Percentiles rank a stretch among this genome's conserved stretches.
phyloP scores from a whole-genome alignment of 257 asterid species.

The Nicotiana tabacum region DNA sequence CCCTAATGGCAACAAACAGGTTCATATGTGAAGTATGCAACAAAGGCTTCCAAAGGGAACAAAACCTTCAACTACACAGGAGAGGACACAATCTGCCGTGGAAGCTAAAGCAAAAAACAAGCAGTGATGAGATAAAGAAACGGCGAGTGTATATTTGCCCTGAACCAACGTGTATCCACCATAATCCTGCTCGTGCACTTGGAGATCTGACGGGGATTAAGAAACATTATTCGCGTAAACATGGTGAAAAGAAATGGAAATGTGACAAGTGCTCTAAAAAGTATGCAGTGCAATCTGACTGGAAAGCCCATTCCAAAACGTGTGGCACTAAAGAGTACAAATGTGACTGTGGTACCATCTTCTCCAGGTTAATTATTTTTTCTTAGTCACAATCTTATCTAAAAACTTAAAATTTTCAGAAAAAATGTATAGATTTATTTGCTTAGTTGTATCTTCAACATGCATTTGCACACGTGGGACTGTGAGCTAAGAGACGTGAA shows the following conservation, averaged over 20 bases:
- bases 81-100: slow-evolving; percentile 17
- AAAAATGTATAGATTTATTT: neutral
- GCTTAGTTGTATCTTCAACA: neutral
- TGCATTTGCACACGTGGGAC: neutral
- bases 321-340: slow-evolving; percentile 15
- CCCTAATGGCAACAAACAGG: slow-evolving; percentile 16
- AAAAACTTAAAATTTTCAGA: neutral
- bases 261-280: slow-evolving; percentile 15
- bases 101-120: slow-evolving; percentile 14
- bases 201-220: slow-evolving; percentile 17
- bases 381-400: neutral
- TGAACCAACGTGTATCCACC: slow-evolving; percentile 10
- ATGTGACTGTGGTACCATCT: slow-evolving; percentile 15
- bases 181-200: slow-evolving; percentile 10
- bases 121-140: neutral
- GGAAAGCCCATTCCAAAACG: slow-evolving; percentile 15
- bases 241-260: slow-evolving; percentile 22
- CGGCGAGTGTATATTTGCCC: slow-evolving; percentile 12
- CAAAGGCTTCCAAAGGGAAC: slow-evolving; percentile 17
- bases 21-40: slow-evolving; percentile 13
- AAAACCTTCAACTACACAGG: slow-evolving; percentile 15
- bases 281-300: slow-evolving; percentile 17
- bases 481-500: neutral
- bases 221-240: slow-evolving; percentile 14
- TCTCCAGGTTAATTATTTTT: slow-evolving; percentile 9